Conservation (phyloP, 192 early-diverging fungal genomes). For the Gorgonomyces haynaldii region DNA sequence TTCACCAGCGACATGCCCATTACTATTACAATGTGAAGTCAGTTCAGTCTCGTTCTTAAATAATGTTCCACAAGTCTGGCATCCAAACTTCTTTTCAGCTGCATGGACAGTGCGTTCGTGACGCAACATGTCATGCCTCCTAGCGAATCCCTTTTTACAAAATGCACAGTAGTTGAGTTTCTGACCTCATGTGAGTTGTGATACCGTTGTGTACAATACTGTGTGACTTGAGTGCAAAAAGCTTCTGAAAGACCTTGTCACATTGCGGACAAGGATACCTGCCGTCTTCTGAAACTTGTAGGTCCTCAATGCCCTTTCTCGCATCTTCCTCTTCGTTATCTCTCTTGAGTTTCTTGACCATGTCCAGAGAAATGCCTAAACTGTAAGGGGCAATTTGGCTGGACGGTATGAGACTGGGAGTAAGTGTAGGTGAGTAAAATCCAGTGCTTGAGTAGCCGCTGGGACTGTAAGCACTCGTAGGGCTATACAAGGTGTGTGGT, state of each 20-base stretch:
- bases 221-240: slow-evolving; percentile 1
- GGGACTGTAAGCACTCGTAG: too few relatives aligned
- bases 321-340: too few relatives aligned
- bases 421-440: too few relatives aligned
- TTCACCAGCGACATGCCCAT: slow-evolving; percentile 1
- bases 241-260: not conserved
- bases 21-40: not conserved
- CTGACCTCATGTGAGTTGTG: not conserved
- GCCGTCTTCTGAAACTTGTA: not conserved
- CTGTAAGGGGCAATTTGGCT: too few relatives aligned
- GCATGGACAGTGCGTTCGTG: slow-evolving; percentile 6
- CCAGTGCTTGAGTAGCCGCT: too few relatives aligned
- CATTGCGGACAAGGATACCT: slow-evolving; percentile 1
- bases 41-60: not conserved
- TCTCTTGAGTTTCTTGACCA: too few relatives aligned
- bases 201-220: slow-evolving; percentile 1
- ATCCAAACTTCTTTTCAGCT: not conserved
- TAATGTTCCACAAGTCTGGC: not conserved
- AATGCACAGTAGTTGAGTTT: not conserved
- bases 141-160: slow-evolving; percentile 1
- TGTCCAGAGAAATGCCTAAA: too few relatives aligned
- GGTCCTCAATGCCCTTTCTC: too few relatives aligned
- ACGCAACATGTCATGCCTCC: slow-evolving; percentile 6
- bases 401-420: too few relatives aligned
- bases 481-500: too few relatives aligned